Evolutionary conservation across 2,329 filamentous ascomycete species (phyloP).

Genomic region (Xylogone sp.): DNA sequence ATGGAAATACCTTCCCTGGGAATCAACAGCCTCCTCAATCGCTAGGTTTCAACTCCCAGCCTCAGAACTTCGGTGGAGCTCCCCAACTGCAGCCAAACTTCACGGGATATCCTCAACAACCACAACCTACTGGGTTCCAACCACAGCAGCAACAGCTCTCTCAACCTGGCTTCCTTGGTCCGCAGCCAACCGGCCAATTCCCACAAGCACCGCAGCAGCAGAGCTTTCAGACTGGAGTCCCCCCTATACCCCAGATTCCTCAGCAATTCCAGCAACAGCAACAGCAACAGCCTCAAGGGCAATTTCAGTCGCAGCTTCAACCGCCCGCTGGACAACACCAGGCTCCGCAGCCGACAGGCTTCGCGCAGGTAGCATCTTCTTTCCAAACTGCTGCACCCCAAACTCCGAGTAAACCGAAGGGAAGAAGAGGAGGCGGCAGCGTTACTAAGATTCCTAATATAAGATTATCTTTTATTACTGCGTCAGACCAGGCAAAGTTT

Average conservation of each 20-base stretch:
- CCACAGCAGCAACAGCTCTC: conserved; percentile 56
- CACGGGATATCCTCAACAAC: conserved; percentile 27
- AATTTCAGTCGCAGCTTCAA: conserved; percentile 24
- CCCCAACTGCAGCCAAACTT: conserved; percentile 25
- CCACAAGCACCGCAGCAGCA: conserved; percentile 44
- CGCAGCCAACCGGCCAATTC: conserved; percentile 31
- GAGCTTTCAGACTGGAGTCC: conserved; percentile 27
- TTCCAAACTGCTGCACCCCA: conserved; percentile 50
- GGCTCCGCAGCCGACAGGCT: conserved; percentile 63
- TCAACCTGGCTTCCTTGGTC: conserved; percentile 55
- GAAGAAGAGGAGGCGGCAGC: conserved; percentile 47
- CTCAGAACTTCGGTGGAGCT: conserved; percentile 27
- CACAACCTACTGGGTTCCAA: conserved; percentile 28
- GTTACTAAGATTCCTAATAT: conserved; percentile 90
- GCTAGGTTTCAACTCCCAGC: neutral
- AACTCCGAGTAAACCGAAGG: conserved; percentile 36
- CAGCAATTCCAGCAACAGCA: conserved; percentile 26
- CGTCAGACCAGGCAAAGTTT: conserved; percentile 91
- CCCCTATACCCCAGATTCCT: conserved; percentile 29
- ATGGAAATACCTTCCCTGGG: conserved; percentile 47
- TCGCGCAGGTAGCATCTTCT: conserved; percentile 63
- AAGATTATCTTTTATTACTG: conserved; percentile 91
- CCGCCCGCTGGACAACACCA: conserved; percentile 55
- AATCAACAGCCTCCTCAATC: conserved; percentile 30
- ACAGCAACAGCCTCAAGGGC: conserved; percentile 46